phyloP scores from a whole-genome alignment of 129 eudicot genomes.

The Escallonia herrerae region DNA sequence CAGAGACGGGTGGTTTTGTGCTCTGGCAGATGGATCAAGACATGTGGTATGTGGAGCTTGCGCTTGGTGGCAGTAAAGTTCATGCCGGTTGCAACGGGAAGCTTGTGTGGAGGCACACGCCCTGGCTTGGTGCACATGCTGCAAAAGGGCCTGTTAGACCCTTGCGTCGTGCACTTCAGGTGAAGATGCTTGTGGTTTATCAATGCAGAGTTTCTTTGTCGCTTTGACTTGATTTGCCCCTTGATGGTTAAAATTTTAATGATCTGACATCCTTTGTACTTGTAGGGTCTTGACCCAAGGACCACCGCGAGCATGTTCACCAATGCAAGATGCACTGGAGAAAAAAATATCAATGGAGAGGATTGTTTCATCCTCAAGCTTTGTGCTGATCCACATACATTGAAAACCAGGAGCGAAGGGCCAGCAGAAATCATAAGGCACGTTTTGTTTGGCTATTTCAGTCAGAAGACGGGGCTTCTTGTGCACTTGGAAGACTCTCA shows the following conservation, averaged over 20 bases:
- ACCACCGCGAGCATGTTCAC: conserved; percentile 90
- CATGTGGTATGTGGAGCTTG: conserved; percentile 97
- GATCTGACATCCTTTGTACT: neutral
- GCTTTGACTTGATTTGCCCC: neutral
- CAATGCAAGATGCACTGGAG: conserved; percentile 83
- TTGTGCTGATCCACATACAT: conserved; percentile 75
- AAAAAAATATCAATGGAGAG: conserved; percentile 78
- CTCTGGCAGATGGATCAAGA: conserved; percentile 94
- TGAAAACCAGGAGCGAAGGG: conserved; percentile 88
- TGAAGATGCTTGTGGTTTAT: neutral
- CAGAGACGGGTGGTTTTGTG: conserved; percentile 85
- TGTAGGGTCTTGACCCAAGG: conserved; percentile 84
- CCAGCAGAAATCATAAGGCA: conserved; percentile 94
- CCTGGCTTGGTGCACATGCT: conserved; percentile 93
- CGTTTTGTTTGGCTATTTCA: conserved; percentile 84
- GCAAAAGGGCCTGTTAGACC: conserved; percentile 97
- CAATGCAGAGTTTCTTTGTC: neutral
- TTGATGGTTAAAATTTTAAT: neutral
- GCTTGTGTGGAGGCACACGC: conserved; percentile 94
- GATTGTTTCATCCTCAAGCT: conserved; percentile 89
- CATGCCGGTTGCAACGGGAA: conserved; percentile 93
- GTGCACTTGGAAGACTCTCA: conserved; percentile 86
- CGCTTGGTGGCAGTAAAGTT: conserved; percentile 85
- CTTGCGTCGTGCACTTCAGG: conserved; percentile 95
- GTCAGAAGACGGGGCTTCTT: conserved; percentile 83